Evolutionary conservation across 106 monocot species (phyloP).

Genomic region (Dendrobium huoshanense): DNA sequence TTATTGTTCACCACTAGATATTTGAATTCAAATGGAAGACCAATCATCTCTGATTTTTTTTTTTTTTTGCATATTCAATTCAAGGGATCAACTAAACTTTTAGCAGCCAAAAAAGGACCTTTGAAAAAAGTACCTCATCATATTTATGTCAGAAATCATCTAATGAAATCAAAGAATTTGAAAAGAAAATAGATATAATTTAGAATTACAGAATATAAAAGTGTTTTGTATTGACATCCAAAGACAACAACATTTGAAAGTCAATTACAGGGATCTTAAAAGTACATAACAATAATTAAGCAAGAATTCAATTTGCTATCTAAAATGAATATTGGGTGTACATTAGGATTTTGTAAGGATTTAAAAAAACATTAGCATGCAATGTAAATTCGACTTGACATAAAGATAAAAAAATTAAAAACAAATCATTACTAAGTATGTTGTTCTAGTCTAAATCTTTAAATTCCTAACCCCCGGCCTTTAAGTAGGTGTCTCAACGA

Average conservation of each 20-base stretch:
- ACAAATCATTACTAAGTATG: not conserved
- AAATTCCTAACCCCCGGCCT: not conserved
- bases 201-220: not conserved
- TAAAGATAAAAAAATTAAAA: too few relatives aligned
- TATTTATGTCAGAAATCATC: not conserved
- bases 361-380: not conserved
- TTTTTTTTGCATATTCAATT: too few relatives aligned
- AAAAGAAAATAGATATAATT: not conserved
- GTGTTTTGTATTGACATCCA: not conserved
- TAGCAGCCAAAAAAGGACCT: too few relatives aligned
- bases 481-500: not conserved
- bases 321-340: not conserved
- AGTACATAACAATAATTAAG: not conserved
- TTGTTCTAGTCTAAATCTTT: not conserved
- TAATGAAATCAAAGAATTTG: not conserved
- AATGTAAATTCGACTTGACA: too few relatives aligned
- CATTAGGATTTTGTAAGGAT: not conserved
- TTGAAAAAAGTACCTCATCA: not conserved
- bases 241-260: not conserved
- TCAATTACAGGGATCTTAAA: not conserved
- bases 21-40: not conserved
- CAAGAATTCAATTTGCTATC: not conserved
- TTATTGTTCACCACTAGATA: not conserved
- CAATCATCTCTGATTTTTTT: not conserved
- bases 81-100: not conserved